Base-by-base conservation (phyloP, 331 rosid species). In the Acacia concinna region DNA sequence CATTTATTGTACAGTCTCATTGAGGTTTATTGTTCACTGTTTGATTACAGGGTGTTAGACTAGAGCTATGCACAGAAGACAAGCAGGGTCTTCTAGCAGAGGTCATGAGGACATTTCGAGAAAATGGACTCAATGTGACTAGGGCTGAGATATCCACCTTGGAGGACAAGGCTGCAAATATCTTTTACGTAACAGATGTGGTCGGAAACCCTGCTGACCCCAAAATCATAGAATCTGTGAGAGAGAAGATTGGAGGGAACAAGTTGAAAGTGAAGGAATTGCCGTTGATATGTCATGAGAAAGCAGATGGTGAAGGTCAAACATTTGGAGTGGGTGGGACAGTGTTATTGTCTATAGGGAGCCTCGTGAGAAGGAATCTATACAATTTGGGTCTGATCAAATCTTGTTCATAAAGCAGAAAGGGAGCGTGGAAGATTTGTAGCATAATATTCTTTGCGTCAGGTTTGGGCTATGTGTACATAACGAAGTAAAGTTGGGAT, bases 91-190 rank as follows among this genome's bases (percentile, higher is more conserved):
- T 95, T 28, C 85, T 95, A 49, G 99, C 99, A 2, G 91, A 87
- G 31, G 97, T 95, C 14, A 95, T 89, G 54, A 88, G 99, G 84
- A 95, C 96, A 23, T 95, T 95, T 74, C 86, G 99, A 47, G 99
- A 95, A 71, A 93, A 93, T 62, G 96, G 98, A 5, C 86, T 95
- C 20, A 95, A 93, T 56, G 93, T 95, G 62, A 91, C 94, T 0
- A 85, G 99, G 78, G 97, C 98, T 2, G 99, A 95, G 88, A 84
- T 95, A 68, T 89, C 94, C 31, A 93, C 99, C 40, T 25, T 34
- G 2, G 81, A 37, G 0, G 91, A 86, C 40, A 84, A 76, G 75
- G 94, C 94, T 11, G 70, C 75, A 17, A 95, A 95, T 80, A 63
- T 90, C 11, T 91, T 95, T 82, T 95, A 91, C 37, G 97, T 95